These are phyloP conservation scores for Penicillium occitanis DNA, from an alignment of 2,329 filamentous ascomycete species.

Conservation along the genomic window DNA sequence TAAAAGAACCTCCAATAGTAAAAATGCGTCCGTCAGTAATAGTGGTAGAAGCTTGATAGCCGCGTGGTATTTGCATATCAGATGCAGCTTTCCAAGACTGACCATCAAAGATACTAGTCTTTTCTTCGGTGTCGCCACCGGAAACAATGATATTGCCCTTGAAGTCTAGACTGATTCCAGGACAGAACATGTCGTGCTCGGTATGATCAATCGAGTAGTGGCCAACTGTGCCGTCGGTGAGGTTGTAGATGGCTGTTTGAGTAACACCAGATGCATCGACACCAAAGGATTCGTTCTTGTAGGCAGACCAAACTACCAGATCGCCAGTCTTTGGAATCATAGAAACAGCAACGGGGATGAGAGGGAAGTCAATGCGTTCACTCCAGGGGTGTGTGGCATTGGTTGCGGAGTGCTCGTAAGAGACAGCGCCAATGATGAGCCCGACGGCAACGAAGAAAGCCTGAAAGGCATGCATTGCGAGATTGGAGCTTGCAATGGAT, in stretches of 20 bases:
- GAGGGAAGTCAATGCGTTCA: constrained; percentile 20
- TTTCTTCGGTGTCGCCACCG: constrained; percentile 53
- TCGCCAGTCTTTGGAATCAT: constrained; percentile 19
- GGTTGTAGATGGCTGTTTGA: constrained; percentile 22
- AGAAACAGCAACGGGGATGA: constrained; percentile 21
- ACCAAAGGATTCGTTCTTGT: constrained; percentile 16
- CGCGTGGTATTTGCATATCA: constrained; percentile 50
- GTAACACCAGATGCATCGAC: constrained; percentile 18
- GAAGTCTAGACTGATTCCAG: constrained; percentile 53
- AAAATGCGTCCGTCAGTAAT: constrained; percentile 57
- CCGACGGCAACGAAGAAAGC: constrained; percentile 2
- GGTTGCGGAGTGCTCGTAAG: constrained; percentile 11
- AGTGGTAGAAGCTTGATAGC: constrained; percentile 55
- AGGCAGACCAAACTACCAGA: constrained; percentile 20
- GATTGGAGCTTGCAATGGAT: not conserved
- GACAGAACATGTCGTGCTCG: constrained; percentile 24
- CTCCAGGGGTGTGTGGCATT: constrained; percentile 16
- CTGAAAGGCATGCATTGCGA: not conserved
- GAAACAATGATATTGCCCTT: constrained; percentile 54
- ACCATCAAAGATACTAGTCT: constrained; percentile 52
- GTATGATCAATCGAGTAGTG: constrained; percentile 19
- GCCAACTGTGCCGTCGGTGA: constrained; percentile 8
- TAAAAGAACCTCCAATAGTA: constrained; percentile 59
- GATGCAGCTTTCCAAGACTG: constrained; percentile 41
- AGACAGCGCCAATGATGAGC: constrained; percentile 2